Percentiles rank a stretch among this genome's conserved stretches.
Evolutionary conservation across 73 alveolate genomes (phyloP).

Genomic region (Breviolum minutum): DNA sequence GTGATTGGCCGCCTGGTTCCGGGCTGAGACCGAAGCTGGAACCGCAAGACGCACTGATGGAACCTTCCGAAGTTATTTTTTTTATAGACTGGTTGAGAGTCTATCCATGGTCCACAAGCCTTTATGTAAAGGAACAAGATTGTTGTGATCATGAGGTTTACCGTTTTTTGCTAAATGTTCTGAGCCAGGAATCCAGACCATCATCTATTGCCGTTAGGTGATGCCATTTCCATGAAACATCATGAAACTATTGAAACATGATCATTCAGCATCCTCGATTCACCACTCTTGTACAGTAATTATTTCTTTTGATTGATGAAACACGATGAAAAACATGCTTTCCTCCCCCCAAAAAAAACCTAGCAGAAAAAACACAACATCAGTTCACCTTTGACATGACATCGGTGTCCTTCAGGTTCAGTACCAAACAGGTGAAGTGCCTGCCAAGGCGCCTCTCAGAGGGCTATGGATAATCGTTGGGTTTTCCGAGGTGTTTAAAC

Average conservation of each 20-base stretch:
- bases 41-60: not conserved
- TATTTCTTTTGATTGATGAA: too few species aligned
- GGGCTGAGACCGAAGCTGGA: conserved; percentile 8
- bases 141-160: not conserved
- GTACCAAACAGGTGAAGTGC: conserved; percentile 75
- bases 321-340: too few species aligned
- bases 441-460: conserved; percentile 44
- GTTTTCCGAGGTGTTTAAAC: too few species aligned
- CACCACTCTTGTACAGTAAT: too few species aligned
- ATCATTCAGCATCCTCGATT: too few species aligned
- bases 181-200: too few species aligned
- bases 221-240: too few species aligned
- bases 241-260: too few species aligned
- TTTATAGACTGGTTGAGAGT: too few species aligned
- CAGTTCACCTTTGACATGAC: not conserved
- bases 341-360: too few species aligned
- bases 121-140: not conserved
- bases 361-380: not conserved
- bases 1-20: conserved; percentile 72
- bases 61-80: not conserved
- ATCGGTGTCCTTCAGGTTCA: conserved; percentile 33
- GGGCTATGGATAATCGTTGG: too few species aligned
- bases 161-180: not conserved
- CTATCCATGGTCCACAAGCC: not conserved
- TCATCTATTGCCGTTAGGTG: too few species aligned